Conservation (phyloP, 257 asterid species). For the Orobanche coerulescens region DNA sequence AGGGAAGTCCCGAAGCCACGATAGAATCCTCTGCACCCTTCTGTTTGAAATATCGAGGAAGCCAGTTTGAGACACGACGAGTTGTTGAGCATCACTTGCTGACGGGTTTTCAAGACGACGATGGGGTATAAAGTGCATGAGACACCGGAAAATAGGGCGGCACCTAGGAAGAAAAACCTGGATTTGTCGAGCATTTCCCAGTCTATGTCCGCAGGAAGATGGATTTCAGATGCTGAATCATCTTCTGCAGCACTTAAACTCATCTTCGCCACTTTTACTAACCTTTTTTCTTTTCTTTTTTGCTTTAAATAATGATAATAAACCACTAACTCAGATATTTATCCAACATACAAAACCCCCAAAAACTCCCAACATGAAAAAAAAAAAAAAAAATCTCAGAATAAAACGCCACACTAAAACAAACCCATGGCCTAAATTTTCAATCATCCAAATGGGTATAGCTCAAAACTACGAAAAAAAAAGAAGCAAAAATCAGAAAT, state of each 20-base stretch:
- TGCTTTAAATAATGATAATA: background rate
- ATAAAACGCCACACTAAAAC: slow-evolving; percentile 14
- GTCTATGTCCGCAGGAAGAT: slow-evolving; percentile 90
- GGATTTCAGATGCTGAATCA: slow-evolving; percentile 72
- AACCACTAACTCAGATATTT: background rate
- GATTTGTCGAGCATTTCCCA: slow-evolving; percentile 99
- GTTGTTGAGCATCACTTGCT: slow-evolving; percentile 57
- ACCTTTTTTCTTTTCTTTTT: background rate
- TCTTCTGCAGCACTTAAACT: slow-evolving; percentile 71
- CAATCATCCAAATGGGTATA: slow-evolving; percentile 21
- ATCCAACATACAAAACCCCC: background rate
- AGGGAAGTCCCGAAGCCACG: slow-evolving; percentile 89
- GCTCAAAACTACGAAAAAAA: slow-evolving; percentile 21
- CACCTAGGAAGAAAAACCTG: slow-evolving; percentile 88
- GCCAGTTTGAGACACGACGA: slow-evolving; percentile 66
- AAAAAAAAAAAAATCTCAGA: slow-evolving; percentile 3
- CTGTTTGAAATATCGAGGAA: slow-evolving; percentile 44
- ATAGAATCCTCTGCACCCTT: slow-evolving; percentile 79
- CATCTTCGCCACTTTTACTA: slow-evolving; percentile 73
- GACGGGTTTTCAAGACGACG: slow-evolving; percentile 81
- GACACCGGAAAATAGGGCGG: slow-evolving; percentile 85
- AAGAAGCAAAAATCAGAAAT: background rate
- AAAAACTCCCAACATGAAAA: background rate
- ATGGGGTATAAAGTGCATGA: slow-evolving; percentile 69
- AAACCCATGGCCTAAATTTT: slow-evolving; percentile 21